phyloP scores from a whole-genome alignment of 73 alveolate species.

The Stentor roeselii region DNA sequence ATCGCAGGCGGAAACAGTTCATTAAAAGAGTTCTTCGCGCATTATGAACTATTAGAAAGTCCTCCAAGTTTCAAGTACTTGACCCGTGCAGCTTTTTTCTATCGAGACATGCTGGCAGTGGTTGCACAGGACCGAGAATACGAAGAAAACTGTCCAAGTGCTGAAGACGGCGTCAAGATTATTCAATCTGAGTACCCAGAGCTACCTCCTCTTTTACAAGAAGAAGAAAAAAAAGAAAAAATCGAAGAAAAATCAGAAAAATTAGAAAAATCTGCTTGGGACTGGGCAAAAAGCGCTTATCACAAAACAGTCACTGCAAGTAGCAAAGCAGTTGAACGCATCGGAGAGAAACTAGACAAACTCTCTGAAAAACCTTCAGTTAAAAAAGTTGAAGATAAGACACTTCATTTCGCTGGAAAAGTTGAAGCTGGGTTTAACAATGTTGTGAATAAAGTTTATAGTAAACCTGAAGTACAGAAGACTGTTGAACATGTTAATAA shows the following conservation, averaged over 20 bases:
- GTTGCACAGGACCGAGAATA: background rate
- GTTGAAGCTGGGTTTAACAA: background rate
- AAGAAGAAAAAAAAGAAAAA: background rate
- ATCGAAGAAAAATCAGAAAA: background rate
- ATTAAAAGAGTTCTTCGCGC: background rate
- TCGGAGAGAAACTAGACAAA: background rate
- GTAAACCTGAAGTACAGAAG: background rate
- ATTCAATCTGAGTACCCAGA: background rate
- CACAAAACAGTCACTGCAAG: background rate
- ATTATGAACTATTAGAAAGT: background rate
- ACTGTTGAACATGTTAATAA: background rate
- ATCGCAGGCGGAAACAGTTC: conserved; percentile 15
- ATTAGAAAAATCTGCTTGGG: background rate
- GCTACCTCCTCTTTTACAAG: background rate
- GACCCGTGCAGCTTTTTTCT: conserved; percentile 7
- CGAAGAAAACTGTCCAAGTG: background rate
- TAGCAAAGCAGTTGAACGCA: background rate
- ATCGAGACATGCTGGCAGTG: background rate
- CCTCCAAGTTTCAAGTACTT: background rate
- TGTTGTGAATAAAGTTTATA: no score
- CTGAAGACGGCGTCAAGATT: background rate
- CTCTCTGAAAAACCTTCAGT: background rate
- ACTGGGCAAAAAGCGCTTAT: background rate
- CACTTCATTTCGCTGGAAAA: background rate
- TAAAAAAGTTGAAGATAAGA: background rate